Percentiles rank a stretch among this genome's conserved stretches.
Conservation (phyloP, 2,329 filamentous ascomycete genomes). For the Juglanconis sp. region DNA sequence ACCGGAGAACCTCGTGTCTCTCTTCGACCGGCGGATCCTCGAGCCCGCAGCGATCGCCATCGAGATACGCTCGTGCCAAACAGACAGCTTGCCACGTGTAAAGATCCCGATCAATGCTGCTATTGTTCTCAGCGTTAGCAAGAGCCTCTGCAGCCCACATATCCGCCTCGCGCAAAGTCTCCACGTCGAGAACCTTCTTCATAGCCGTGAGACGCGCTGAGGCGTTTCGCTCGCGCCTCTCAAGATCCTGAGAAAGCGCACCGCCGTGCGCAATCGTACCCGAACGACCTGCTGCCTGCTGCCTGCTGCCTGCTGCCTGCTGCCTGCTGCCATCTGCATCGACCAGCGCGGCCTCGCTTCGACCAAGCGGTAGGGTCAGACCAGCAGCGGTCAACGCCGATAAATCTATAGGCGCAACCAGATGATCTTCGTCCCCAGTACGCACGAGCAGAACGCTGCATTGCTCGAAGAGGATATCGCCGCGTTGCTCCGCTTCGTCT, state of each 20-base stretch:
- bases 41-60: slow-evolving; percentile 1
- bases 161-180: neutral
- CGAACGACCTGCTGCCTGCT: neutral
- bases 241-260: slow-evolving; percentile 1
- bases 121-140: neutral
- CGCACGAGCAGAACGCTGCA: slow-evolving; percentile 3
- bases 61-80: neutral
- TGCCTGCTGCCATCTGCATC: no score
- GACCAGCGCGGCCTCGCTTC: neutral
- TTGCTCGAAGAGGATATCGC: neutral
- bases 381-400: neutral
- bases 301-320: no score
- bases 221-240: neutral
- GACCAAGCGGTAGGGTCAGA: neutral
- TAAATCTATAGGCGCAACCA: neutral
- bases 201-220: slow-evolving; percentile 1
- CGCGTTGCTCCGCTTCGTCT: neutral
- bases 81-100: neutral
- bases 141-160: neutral
- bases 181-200: slow-evolving; percentile 2
- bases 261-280: neutral
- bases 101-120: neutral
- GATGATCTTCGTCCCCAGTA: neutral
- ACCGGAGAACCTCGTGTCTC: no score
- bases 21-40: neutral